Base-by-base conservation (phyloP, 768 basidiomycete species). In the Lanmaoa pseudosensibilis region DNA sequence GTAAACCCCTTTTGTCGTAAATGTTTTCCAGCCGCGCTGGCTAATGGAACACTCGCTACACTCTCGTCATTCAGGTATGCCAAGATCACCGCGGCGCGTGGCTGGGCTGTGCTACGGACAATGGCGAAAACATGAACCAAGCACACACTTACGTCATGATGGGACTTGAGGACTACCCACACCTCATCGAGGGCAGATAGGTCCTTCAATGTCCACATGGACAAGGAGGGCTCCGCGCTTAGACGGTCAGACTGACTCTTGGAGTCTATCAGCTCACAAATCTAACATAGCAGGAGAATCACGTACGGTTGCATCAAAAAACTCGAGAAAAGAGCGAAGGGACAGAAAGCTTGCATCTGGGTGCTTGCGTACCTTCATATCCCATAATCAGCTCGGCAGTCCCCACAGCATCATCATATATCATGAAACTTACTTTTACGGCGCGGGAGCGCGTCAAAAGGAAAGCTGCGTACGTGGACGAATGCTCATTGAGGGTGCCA, bases 81-180 rank as follows among this genome's bases (percentile, higher is more conserved):
- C 27, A 23, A n/a, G 36, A 33, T 45, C 44, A 33, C 38, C 50
- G 56, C 8, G 34, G 27, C 54, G 50, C 54, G 41, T 56, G 52
- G 63, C 46, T 1, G 37, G 41, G 34, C 30, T 37, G 33, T 18
- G 48, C 25, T 13, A n/a, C 52, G 10, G 19, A 33, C 21, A 47
- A n/a, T 48, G 44, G n/a, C 15, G 25, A 11, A 21, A 16, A n/a
- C 25, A 39, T 1, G 18, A 18, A 19, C 27, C 10, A 25, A 21
- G 9, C 25, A 7, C 4, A 52, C 54, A 70, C 85, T 64, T 57
- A 87, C 85, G 75, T 87, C 83, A 65, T 81, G 79, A 59, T 87
- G 86, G 0, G 80, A 78, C 57, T 69, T 69, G 69, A 85, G 86
- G 10, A 86, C 79, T 1, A 80, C 78, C 83, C 82, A 87, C 12